Evolutionary conservation across 129 eudicot species (phyloP).

Genomic region (Solidago caesia): DNA sequence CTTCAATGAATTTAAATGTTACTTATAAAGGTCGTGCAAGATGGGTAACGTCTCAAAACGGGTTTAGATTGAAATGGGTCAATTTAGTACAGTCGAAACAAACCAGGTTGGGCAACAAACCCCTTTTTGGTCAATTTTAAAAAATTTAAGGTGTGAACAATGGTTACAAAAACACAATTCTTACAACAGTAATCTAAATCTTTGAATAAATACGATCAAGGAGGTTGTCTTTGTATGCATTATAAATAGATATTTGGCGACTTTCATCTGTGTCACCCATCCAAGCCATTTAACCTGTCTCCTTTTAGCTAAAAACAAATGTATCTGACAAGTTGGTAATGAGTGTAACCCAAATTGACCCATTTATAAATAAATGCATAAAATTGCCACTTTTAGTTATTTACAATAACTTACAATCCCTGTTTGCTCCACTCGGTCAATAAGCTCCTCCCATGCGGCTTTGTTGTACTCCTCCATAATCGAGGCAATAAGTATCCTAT

Average conservation of each 20-base stretch:
- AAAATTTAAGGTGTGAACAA: neutral
- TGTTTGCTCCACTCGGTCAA: slow-evolving; percentile 90
- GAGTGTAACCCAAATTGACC: neutral
- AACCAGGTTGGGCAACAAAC: neutral
- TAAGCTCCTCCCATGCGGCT: slow-evolving; percentile 96
- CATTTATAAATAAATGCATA: neutral
- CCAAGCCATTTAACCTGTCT: neutral
- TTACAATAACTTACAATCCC: slow-evolving; percentile 68
- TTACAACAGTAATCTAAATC: neutral
- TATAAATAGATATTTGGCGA: neutral
- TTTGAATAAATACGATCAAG: neutral
- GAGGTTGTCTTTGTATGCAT: neutral
- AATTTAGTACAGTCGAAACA: neutral
- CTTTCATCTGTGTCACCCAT: neutral
- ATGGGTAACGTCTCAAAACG: neutral
- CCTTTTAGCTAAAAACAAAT: neutral
- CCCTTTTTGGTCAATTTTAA: neutral
- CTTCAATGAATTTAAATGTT: neutral
- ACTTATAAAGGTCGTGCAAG: neutral
- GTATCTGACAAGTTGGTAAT: no score
- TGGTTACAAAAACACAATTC: neutral
- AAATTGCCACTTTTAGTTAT: slow-evolving; percentile 2
- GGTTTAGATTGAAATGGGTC: neutral
- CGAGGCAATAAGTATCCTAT: slow-evolving; percentile 92
- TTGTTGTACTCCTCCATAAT: slow-evolving; percentile 97